Percentiles rank a stretch among this genome's conserved stretches.
Conservation (phyloP, 371 early-diverging fungal species). For the Smittium mucronatum region DNA sequence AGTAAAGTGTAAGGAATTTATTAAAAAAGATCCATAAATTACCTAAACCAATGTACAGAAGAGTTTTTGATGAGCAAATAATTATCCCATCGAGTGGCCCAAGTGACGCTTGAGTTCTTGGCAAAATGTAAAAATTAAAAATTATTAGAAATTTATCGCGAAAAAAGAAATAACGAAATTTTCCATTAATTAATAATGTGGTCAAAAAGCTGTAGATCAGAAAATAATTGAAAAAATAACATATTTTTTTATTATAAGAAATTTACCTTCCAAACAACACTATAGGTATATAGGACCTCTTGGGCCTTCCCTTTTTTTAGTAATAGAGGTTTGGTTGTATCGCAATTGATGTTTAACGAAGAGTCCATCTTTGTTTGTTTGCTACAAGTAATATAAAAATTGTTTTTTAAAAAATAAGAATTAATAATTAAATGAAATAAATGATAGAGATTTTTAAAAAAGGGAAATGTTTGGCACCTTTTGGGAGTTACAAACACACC, state of each 20-base stretch:
- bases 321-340: slow-evolving; percentile 31
- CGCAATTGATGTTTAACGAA: slow-evolving; percentile 32
- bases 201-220: too few relatives aligned
- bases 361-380: slow-evolving; percentile 33
- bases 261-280: slow-evolving; percentile 55
- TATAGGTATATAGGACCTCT: slow-evolving; percentile 67
- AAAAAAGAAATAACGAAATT: too few relatives aligned
- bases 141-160: neutral
- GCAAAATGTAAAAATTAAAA: slow-evolving; percentile 21
- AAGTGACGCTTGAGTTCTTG: slow-evolving; percentile 50
- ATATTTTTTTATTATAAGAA: too few relatives aligned
- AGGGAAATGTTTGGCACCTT: slow-evolving; percentile 9
- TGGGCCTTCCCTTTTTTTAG: slow-evolving; percentile 38
- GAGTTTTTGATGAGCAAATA: slow-evolving; percentile 73
- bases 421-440: neutral
- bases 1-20: too few relatives aligned
- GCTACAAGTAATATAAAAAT: slow-evolving; percentile 28
- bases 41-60: slow-evolving; percentile 58
- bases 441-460: neutral
- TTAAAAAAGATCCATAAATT: neutral
- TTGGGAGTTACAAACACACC: slow-evolving; percentile 66
- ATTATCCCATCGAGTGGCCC: slow-evolving; percentile 93
- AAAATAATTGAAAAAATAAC: too few relatives aligned
- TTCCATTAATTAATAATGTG: too few relatives aligned
- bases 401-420: neutral